Percentiles rank a stretch among this genome's conserved stretches.
Conservation (phyloP, 352 stramenopile species). For the Phytophthora sp. region DNA sequence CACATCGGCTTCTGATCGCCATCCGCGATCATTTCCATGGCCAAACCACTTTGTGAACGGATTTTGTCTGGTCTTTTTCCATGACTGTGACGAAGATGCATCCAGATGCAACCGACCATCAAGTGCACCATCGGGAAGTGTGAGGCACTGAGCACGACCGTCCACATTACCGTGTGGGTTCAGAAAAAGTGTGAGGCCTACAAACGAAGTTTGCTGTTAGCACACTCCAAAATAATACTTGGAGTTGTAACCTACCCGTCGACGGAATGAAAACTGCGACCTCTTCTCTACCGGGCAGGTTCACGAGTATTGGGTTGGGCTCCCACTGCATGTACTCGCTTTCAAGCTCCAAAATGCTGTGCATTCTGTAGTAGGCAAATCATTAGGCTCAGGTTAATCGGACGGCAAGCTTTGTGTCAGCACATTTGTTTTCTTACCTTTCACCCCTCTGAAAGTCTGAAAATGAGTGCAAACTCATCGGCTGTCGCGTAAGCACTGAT, state of each 20-base stretch:
- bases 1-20: slow-evolving; percentile 24
- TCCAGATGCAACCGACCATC: slow-evolving; percentile 48
- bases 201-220: neutral
- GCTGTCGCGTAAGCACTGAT: slow-evolving; percentile 57
- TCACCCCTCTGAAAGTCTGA: slow-evolving; percentile 51
- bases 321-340: slow-evolving; percentile 76
- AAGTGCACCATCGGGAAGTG: slow-evolving; percentile 59
- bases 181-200: slow-evolving; percentile 57
- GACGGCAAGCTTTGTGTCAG: too few relatives aligned
- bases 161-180: slow-evolving; percentile 43
- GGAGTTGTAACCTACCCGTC: slow-evolving; percentile 30
- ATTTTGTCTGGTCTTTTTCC: slow-evolving; percentile 35
- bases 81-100: neutral
- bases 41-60: slow-evolving; percentile 63
- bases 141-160: slow-evolving; percentile 55
- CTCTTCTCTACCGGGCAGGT: slow-evolving; percentile 45
- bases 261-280: slow-evolving; percentile 67
- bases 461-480: slow-evolving; percentile 70
- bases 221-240: neutral
- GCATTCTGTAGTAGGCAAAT: too few relatives aligned
- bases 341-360: slow-evolving; percentile 68
- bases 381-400: too few relatives aligned
- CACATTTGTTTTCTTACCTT: too few relatives aligned
- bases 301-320: slow-evolving; percentile 51
- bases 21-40: slow-evolving; percentile 14